These are phyloP conservation scores for Corrigiola litoralis DNA, from an alignment of 179 eudicot genomes.

Conservation along the genomic window DNA sequence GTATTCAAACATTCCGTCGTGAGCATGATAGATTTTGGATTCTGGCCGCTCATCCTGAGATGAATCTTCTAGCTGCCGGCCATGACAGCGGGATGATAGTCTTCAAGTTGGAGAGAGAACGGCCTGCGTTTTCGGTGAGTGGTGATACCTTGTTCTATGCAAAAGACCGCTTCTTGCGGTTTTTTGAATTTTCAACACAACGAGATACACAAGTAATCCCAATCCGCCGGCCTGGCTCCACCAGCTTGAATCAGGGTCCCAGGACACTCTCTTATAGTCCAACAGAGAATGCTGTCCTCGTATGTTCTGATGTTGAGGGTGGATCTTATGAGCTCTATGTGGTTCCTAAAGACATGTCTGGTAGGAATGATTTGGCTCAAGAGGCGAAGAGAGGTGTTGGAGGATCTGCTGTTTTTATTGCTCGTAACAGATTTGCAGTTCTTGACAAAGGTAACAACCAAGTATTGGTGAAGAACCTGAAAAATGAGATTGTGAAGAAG, in stretches of 20 bases:
- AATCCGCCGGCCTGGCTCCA: constrained; percentile 86
- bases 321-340: constrained; percentile 90
- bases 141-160: constrained; percentile 78
- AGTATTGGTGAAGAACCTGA: constrained; percentile 39
- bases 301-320: constrained; percentile 91
- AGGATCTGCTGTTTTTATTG: constrained; percentile 51
- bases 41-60: constrained; percentile 90
- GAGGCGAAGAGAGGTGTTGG: constrained; percentile 50
- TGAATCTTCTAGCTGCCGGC: constrained; percentile 95
- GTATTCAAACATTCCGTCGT: constrained; percentile 89
- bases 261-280: constrained; percentile 87
- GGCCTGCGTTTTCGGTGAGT: constrained; percentile 91
- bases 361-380: constrained; percentile 38
- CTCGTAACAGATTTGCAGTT: constrained; percentile 53
- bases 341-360: constrained; percentile 39
- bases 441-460: constrained; percentile 47
- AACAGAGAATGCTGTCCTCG: constrained; percentile 82
- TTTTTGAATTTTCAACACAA: constrained; percentile 72
- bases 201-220: constrained; percentile 75
- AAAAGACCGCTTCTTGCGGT: constrained; percentile 86
- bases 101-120: constrained; percentile 91
- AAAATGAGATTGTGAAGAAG: constrained; percentile 43
- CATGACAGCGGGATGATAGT: constrained; percentile 97
- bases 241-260: constrained; percentile 80
- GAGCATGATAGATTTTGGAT: constrained; percentile 99